These are phyloP conservation scores for Vitis hybrid DNA, from an alignment of 177 flowering plant genomes.

Conservation along the genomic window DNA sequence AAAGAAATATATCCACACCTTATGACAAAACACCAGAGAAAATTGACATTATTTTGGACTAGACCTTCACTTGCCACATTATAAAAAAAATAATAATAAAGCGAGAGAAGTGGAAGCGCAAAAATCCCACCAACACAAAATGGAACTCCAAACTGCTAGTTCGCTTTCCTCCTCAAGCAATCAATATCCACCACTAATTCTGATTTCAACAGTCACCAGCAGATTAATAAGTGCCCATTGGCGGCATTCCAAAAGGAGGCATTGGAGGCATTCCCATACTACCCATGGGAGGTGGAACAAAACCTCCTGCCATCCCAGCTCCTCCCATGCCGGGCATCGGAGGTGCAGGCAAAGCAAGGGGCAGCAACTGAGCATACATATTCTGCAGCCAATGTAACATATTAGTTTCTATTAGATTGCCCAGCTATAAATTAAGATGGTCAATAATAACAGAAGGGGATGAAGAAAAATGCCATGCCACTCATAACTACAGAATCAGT, in stretches of 20 bases:
- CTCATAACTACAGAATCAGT: too few relatives aligned
- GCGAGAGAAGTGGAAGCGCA: background rate
- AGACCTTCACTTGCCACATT: constrained; percentile 17
- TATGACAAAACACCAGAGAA: constrained; percentile 1
- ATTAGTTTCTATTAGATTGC: background rate
- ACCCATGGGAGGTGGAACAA: constrained; percentile 43
- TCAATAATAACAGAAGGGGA: background rate
- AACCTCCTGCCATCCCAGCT: constrained; percentile 26
- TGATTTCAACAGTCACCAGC: background rate
- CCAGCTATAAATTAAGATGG: background rate
- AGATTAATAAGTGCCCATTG: constrained; percentile 63
- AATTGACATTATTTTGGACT: constrained; percentile 18
- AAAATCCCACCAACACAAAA: constrained; percentile 7
- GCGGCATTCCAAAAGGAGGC: constrained; percentile 97
- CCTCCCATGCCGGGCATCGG: constrained; percentile 83
- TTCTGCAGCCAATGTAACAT: constrained; percentile 49
- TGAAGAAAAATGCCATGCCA: background rate
- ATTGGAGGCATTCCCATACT: constrained; percentile 94
- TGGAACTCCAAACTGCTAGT: constrained; percentile 1
- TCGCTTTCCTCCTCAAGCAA: background rate
- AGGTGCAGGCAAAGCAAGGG: constrained; percentile 98
- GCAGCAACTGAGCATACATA: constrained; percentile 96
- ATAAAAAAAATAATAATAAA: constrained; percentile 3
- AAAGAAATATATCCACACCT: constrained; percentile 34
- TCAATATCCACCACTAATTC: background rate